Conservation (phyloP, 306 rosid species). For the Spatholobus suberectus region DNA sequence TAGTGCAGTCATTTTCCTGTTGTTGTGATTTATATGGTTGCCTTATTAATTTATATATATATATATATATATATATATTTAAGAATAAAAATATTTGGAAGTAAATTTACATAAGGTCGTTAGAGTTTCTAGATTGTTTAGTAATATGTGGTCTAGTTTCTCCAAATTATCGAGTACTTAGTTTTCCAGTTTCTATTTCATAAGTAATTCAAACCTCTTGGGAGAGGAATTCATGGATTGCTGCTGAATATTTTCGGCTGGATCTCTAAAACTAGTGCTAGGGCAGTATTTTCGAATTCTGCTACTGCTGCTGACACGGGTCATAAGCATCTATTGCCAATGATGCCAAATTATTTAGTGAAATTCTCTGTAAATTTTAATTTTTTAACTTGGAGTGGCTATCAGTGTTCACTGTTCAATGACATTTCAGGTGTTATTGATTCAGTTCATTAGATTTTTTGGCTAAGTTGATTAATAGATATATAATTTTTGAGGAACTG, state of each 20-base stretch:
- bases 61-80: not conserved
- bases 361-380: constrained; percentile 10
- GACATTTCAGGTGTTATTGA: constrained; percentile 22
- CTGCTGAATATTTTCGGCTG: not conserved
- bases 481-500: not conserved
- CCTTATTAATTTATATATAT: not conserved
- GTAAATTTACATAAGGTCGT: not conserved
- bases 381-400: not conserved
- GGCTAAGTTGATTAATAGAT: not conserved
- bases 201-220: constrained; percentile 16
- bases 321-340: not conserved
- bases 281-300: not conserved
- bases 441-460: constrained; percentile 16
- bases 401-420: not conserved
- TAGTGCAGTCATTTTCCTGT: constrained; percentile 3
- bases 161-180: not conserved
- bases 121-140: not conserved
- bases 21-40: not conserved
- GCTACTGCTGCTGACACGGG: not conserved
- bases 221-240: constrained; percentile 5
- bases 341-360: not conserved
- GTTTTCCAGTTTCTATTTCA: not conserved
- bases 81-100: not conserved
- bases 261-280: not conserved
- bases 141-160: not conserved